Percentiles rank a stretch among this genome's conserved stretches.
Evolutionary conservation across 805 yeast genomes (phyloP).

Genomic region (Wickerhamiella siamensis): DNA sequence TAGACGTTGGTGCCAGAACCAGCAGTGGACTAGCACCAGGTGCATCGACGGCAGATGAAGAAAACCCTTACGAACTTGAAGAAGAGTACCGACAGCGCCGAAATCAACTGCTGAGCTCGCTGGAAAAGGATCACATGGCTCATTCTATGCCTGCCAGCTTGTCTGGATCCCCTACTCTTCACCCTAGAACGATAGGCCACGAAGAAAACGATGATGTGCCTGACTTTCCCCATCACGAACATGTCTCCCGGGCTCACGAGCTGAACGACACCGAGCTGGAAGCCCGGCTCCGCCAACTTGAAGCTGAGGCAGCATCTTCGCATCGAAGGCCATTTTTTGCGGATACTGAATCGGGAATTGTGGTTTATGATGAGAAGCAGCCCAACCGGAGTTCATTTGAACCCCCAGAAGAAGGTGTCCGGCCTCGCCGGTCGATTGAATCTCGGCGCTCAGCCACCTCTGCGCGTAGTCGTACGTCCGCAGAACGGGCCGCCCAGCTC

Average conservation of each 20-base stretch:
- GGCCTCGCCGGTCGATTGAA: background rate
- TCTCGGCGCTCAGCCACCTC: background rate
- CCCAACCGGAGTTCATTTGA: background rate
- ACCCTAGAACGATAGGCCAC: too few species aligned
- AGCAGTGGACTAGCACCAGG: conserved; percentile 26
- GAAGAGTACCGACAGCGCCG: conserved; percentile 16
- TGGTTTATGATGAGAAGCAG: background rate
- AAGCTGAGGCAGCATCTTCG: background rate
- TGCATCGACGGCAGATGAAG: conserved; percentile 12
- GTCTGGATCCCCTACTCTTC: conserved; percentile 1
- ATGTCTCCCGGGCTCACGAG: background rate
- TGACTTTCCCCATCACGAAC: background rate
- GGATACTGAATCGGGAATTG: background rate
- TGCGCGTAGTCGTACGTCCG: background rate
- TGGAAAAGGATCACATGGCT: background rate
- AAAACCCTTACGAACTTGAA: conserved; percentile 11
- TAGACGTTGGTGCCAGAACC: conserved; percentile 8
- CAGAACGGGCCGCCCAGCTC: conserved; percentile 1
- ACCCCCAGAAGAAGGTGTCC: background rate
- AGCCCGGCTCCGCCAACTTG: background rate
- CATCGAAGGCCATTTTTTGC: background rate
- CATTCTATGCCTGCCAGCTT: background rate
- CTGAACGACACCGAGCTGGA: background rate
- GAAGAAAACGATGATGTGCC: background rate
- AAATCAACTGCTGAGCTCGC: conserved; percentile 8